These are phyloP conservation scores for Melanogaster broomeanus DNA, from an alignment of 768 basidiomycete genomes.

Conservation along the genomic window DNA sequence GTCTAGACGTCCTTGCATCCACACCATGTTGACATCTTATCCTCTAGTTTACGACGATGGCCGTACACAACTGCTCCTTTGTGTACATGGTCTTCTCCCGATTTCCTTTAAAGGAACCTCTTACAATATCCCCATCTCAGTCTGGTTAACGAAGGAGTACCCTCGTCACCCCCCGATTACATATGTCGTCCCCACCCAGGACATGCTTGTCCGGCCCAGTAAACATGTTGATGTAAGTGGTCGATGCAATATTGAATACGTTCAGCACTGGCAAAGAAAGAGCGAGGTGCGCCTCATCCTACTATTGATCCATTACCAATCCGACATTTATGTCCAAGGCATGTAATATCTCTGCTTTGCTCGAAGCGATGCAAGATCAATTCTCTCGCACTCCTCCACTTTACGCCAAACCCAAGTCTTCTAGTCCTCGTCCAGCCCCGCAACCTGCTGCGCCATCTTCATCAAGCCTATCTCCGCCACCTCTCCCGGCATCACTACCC, in stretches of 20 bases:
- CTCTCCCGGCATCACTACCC: slow-evolving; percentile 9
- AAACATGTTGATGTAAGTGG: slow-evolving; percentile 82
- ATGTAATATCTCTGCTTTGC: slow-evolving; percentile 70
- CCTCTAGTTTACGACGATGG: slow-evolving; percentile 88
- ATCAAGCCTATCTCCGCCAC: slow-evolving; percentile 18
- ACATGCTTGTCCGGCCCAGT: slow-evolving; percentile 85
- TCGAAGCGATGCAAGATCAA: slow-evolving; percentile 75
- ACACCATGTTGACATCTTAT: slow-evolving; percentile 10
- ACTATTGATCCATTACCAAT: slow-evolving; percentile 15
- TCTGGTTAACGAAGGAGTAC: slow-evolving; percentile 88
- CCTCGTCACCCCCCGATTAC: slow-evolving; percentile 80
- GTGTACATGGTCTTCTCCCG: slow-evolving; percentile 88
- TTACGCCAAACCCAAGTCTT: slow-evolving; percentile 72
- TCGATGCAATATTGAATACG: slow-evolving; percentile 65
- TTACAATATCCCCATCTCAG: slow-evolving; percentile 92
- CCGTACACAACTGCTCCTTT: slow-evolving; percentile 87
- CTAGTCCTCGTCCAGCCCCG: slow-evolving; percentile 23
- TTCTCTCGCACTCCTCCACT: slow-evolving; percentile 90
- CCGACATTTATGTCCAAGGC: slow-evolving; percentile 48
- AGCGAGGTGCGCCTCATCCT: slow-evolving; percentile 67
- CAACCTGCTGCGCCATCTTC: slow-evolving; percentile 19
- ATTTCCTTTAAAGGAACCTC: slow-evolving; percentile 73
- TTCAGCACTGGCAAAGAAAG: slow-evolving; percentile 78
- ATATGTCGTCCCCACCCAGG: slow-evolving; percentile 89
- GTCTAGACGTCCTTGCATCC: slow-evolving; percentile 18